Evolutionary conservation across 805 yeast species (phyloP), one percentile per base, ranked within the genome.

Genomic region (Blastobotrys americana): DNA sequence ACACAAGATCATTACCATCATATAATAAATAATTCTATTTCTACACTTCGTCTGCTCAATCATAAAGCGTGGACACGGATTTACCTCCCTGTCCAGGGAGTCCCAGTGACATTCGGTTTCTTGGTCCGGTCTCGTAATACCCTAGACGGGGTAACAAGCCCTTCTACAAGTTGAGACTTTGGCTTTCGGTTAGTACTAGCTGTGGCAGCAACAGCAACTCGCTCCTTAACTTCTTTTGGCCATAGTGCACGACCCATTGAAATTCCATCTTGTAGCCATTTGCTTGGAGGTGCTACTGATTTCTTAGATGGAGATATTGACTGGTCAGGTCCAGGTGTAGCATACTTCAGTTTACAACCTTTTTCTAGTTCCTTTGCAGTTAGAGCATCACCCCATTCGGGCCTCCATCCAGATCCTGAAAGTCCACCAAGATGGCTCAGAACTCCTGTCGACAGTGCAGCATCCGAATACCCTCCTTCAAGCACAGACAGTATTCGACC

Each of bases 391-490:
- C 84, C 82, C 87, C 89, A 82, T 18, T 76, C 74, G 13, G 66
- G 64, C 35, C 77, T 72, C 86, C 86, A 82, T 16, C 59, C 60
- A 42, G 69, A 66, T 22, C 69, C 67, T 41, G 80, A 82, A 42
- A 85, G 59, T 0, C 94, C 95, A 33, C 82, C 75, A 44, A 85
- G 64, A 59, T 85, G 94, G 3, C 93, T 76, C 57, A 84, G 82
- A 0, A 82, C 78, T 9, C 95, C 95, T 1, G 93, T 82, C 1
- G 80, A 64, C 15, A 85, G 69, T 0, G 95, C 95, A 3, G 83
- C 82, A 55, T 84, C 88, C 0, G 93, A 81, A 58, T 85, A 85
- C 1, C 95, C 95, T 20, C 95, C 95, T 64, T 85, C 95, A 51
- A 85, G 63, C 18, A 85, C 61, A 1, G 94, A 83, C 0, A 85